phyloP scores from a whole-genome alignment of 192 early-diverging fungal genomes.

The Backusella luteola region DNA sequence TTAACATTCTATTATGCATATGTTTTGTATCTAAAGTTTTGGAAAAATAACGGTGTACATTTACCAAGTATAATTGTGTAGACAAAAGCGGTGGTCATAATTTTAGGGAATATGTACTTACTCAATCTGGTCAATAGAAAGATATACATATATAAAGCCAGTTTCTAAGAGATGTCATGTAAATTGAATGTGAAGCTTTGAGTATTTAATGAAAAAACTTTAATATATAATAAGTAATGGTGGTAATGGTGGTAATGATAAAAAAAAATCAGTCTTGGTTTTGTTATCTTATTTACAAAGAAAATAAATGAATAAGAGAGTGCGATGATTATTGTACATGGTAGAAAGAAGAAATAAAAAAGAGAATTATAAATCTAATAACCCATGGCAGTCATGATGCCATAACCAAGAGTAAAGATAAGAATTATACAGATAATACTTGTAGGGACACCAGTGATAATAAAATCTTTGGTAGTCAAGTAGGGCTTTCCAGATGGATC shows the following conservation, averaged over 20 bases:
- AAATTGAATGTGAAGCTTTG: no score
- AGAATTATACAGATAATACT: slow-evolving; percentile 54
- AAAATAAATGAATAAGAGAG: not conserved
- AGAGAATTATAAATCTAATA: slow-evolving; percentile 14
- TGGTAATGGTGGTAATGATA: not conserved
- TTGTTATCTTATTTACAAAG: not conserved
- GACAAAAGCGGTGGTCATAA: not conserved
- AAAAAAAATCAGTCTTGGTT: not conserved
- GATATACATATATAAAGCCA: no score
- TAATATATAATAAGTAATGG: not conserved
- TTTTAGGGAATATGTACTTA: no score
- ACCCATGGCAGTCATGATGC: slow-evolving; percentile 50
- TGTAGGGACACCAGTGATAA: slow-evolving; percentile 58
- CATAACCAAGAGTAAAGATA: slow-evolving; percentile 61
- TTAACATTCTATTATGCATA: no score
- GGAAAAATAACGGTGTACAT: no score
- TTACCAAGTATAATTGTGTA: not conserved
- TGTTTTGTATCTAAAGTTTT: no score
- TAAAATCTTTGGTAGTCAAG: slow-evolving; percentile 62
- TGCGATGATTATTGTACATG: not conserved
- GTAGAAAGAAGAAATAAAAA: not conserved
- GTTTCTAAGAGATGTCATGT: no score
- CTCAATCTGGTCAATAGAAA: no score
- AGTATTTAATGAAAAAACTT: not conserved
- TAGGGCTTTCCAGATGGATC: slow-evolving; percentile 66